Conservation (phyloP, 306 rosid genomes). For the Gleditsia sinensis region DNA sequence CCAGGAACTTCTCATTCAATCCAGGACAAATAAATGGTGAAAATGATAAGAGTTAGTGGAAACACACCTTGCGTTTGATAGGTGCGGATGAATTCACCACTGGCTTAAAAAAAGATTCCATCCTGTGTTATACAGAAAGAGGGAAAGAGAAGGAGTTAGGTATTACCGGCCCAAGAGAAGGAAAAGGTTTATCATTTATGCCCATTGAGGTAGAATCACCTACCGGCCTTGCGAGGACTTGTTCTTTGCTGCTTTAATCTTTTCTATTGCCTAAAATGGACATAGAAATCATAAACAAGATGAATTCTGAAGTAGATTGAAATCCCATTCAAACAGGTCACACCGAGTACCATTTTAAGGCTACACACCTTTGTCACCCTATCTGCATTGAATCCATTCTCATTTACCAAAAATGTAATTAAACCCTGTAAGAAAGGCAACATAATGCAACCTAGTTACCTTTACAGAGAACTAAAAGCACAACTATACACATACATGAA, state of each 20-base stretch:
- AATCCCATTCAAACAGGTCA: constrained; percentile 24
- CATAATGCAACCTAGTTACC: constrained; percentile 26
- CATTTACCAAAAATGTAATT: constrained; percentile 77
- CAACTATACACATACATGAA: not conserved
- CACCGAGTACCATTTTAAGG: not conserved
- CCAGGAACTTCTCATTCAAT: constrained; percentile 6
- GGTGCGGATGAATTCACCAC: constrained; percentile 62
- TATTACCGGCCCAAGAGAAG: constrained; percentile 14
- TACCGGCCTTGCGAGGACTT: constrained; percentile 95
- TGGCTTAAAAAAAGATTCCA: constrained; percentile 95
- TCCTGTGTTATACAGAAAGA: constrained; percentile 45
- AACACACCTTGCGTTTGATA: constrained; percentile 80
- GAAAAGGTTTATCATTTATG: constrained; percentile 13
- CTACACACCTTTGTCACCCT: constrained; percentile 82
- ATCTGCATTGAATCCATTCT: constrained; percentile 91
- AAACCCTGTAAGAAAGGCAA: constrained; percentile 66
- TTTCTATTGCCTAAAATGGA: constrained; percentile 77
- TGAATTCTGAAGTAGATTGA: constrained; percentile 27
- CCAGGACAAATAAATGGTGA: constrained; percentile 13
- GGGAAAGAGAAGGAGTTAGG: constrained; percentile 26
- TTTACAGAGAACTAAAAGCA: constrained; percentile 25
- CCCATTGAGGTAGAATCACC: constrained; percentile 32
- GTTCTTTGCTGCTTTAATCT: constrained; percentile 94
- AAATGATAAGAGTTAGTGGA: constrained; percentile 26
- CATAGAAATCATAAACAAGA: constrained; percentile 33